Evolutionary conservation across 345 rosid species (phyloP), one percentile per base, ranked within the genome.

Genomic region (Kernera saxatilis): DNA sequence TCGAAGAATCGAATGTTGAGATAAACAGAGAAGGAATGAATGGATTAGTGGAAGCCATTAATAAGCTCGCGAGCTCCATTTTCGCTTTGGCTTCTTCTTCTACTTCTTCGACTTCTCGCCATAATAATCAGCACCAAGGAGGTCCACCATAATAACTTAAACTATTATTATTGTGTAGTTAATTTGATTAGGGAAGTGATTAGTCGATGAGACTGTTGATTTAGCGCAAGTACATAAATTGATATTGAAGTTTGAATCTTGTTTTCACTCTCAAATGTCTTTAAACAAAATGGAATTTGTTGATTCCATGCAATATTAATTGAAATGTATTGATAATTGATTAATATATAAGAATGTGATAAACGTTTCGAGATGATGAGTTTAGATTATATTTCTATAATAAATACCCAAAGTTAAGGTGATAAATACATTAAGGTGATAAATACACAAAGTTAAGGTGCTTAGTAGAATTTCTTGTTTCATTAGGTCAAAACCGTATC

Each of bases 21-120:
- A 86, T 82, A 55, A 84, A 76, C 59, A 73, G 79, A 65, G 80
- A 81, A 74, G 92, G 91, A 1, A 82, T 87, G 64, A 74, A 63
- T 80, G 95, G 86, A 12, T 76, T 93, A 29, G 90, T 86, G 15
- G 88, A 86, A 40, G 90, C 97, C 76, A 84, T 93, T 83, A 90
- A 88, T 78, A 87, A 84, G 63, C 93, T 92, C 15, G 93, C 97
- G 69, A 85, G 81, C 72, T 90, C 98, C 5, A 90, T 93, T 74
- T 77, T 83, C 26, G 73, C 93, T 63, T 77, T 90, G 30, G 97
- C 93, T 44, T 81, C 91, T 66, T 74, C 77, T 40, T 66, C 77
- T n/a, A 39, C 75, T 14, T 2, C 56, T 12, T 26, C 58, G 6
- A 33, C 70, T 4, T 32, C 77, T 73, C 53, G 77, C 72, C 71